Evolutionary conservation across 2,329 filamentous ascomycete species (phyloP), one percentile per base, ranked within the genome.

Genomic region (Huntiella omanensis): DNA sequence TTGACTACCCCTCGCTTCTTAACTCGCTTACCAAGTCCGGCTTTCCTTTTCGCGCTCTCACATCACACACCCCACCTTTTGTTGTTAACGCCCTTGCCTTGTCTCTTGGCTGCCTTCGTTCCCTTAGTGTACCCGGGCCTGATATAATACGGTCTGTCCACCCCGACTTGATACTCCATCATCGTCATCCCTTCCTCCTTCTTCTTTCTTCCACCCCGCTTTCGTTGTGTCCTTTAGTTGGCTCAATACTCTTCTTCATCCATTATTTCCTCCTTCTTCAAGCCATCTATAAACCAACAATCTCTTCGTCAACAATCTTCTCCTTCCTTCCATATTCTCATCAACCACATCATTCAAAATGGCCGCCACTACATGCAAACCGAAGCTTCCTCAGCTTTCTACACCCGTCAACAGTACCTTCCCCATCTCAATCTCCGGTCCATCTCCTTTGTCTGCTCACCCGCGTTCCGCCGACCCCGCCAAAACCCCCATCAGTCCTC

Each of bases 401-500:
- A 79, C 75, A 53, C 74, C 75, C 43, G 63, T 74, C 60, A 73
- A 73, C 52, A 70, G 71, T 52, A 75, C 69, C 45, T 80, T 79
- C 55, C 73, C 72, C 28, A 80, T 61, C 56, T 70, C 69, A 60
- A 68, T 70, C 53, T 77, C 77, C 54, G 69, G 75, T 49, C 73
- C 71, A 53, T 87, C 79, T 53, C 83, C 83, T 42, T 69, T 82
- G 57, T 77, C 59, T 51, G 67, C 61, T 49, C 57, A 61, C 49
- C 62, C 58, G 52, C 63, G 62, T 52, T 61, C 64, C 6, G 65
- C 64, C 5, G 66, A 67, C 48, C 69, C 72, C 54, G 73, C 87
- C 67, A 88, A 87, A 64, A 95, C 87, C 4, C 87, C 87, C 42
- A 93, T 96, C 60, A 92, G 83, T 44, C 88, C 88, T 45, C 88